phyloP scores from a whole-genome alignment of 495 filamentous ascomycete genomes.

The Aspergillus mulundensis region DNA sequence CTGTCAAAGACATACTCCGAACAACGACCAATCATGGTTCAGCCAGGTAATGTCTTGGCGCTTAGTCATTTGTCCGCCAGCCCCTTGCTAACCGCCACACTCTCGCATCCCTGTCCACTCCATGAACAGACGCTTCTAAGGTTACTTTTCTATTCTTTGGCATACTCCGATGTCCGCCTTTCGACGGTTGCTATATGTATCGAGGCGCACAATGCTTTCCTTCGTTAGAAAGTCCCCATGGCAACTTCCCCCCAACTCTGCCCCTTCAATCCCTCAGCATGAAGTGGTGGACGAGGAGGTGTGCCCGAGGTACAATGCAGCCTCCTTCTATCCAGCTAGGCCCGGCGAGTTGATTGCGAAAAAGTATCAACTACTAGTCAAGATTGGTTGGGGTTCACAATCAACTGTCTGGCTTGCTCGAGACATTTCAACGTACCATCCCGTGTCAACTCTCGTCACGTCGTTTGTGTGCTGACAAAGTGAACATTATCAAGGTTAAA shows the following conservation, averaged over 20 bases:
- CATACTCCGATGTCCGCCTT: slow-evolving; percentile 7
- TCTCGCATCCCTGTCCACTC: too few species aligned
- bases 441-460: too few species aligned
- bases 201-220: background rate
- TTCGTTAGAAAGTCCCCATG: slow-evolving; percentile 1
- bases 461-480: too few species aligned
- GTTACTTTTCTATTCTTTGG: too few species aligned
- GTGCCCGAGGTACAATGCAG: slow-evolving; percentile 21
- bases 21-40: too few species aligned
- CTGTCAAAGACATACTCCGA: too few species aligned
- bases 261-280: background rate
- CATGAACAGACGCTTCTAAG: too few species aligned
- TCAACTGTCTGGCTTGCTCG: slow-evolving; percentile 43
- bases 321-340: slow-evolving; percentile 33
- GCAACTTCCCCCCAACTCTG: background rate
- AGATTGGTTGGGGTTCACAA: slow-evolving; percentile 32
- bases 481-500: slow-evolving; percentile 6
- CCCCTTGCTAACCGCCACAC: too few species aligned
- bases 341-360: slow-evolving; percentile 30
- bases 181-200: background rate
- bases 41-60: too few species aligned
- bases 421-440: slow-evolving; percentile 29
- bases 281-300: slow-evolving; percentile 25
- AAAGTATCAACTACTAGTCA: slow-evolving; percentile 29
- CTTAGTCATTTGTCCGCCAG: too few species aligned